Base-by-base conservation (phyloP, 805 yeast genomes). In the Saccharomycopsis sp. region DNA sequence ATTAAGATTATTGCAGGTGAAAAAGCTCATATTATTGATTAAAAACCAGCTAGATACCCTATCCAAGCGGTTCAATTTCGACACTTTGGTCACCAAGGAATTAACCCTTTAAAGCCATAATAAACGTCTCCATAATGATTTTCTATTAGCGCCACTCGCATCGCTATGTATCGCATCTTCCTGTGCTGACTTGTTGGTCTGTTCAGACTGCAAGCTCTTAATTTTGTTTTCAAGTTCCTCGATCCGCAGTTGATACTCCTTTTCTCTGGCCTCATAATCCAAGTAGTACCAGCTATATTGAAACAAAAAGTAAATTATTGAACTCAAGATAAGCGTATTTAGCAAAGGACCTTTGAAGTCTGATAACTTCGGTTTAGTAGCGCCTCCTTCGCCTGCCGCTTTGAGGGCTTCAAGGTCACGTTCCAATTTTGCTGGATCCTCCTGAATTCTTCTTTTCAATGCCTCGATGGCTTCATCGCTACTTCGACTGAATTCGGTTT, bases 311-410 rank as follows among this genome's bases (percentile, higher is more conserved):
- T 71, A 73, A 5, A 70, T 65, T 1, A 70, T 65, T 21, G 71
- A 66, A 0, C 71, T 72, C 12, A 71, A 56, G 15, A 73, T 56
- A 29, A 73, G 64, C 34, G 66, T 64, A 14, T 70, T 62, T 2
- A 73, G 61, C 8, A 72, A 51, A 0, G 75, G 74, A 51, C 72
- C 61, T 53, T 64, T 67, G 57, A 70, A 73, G 57, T 73, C 74
- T 1, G 62, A 24, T 12, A 73, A 8, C 5, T 61, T 64, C 5
- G 75, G 73, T 55, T 67, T 67, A 3, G 24, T n/a, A 20, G 54
- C 21, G 4, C 16, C 3, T 20, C 20, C 41, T 15, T 23, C 9
- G 1, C 15, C 20, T 14, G 57, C 41, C 14, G 3, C 37, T 16
- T 41, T 24, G 2, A 50, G 41, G 12, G 37, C 34, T 41, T 55